Conservation (phyloP, 2,329 filamentous ascomycete species). For the Penicillium sclerotiorum region DNA sequence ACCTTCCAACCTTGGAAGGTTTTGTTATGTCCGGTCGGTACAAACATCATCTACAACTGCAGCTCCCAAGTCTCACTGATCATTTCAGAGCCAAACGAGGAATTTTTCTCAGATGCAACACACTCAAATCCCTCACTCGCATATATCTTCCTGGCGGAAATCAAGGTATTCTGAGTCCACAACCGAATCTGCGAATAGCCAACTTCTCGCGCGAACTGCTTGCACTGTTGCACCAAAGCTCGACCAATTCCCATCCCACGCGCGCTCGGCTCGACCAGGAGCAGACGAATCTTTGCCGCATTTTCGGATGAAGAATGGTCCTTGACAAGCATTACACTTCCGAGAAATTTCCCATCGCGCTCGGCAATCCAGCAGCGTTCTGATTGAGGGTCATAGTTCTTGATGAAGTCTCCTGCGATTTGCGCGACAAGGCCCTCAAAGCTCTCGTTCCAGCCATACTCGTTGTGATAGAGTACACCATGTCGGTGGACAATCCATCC, state of each 20-base stretch:
- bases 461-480: conserved; percentile 22
- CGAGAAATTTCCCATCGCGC: conserved; percentile 19
- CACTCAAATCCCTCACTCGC: conserved; percentile 24
- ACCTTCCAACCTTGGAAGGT: no score
- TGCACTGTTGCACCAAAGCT: conserved; percentile 22
- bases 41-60: conserved; percentile 12
- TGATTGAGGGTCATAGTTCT: conserved; percentile 19
- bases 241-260: conserved; percentile 27
- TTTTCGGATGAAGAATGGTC: conserved; percentile 14
- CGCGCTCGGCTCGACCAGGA: conserved; percentile 28
- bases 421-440: conserved; percentile 24
- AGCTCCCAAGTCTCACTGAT: conserved; percentile 29
- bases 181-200: conserved; percentile 25
- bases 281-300: conserved; percentile 27
- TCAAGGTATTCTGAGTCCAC: conserved; percentile 29
- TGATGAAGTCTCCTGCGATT: conserved; percentile 25
- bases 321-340: conserved; percentile 29
- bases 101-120: conserved; percentile 22
- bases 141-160: conserved; percentile 25
- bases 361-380: conserved; percentile 33
- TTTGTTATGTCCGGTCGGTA: no score
- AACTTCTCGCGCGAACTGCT: conserved; percentile 23
- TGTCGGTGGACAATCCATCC: conserved; percentile 28
- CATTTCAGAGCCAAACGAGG: conserved; percentile 21
- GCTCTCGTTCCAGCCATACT: conserved; percentile 23